phyloP scores from a whole-genome alignment of 176 grass and related monocot species.

The Secale cereale region DNA sequence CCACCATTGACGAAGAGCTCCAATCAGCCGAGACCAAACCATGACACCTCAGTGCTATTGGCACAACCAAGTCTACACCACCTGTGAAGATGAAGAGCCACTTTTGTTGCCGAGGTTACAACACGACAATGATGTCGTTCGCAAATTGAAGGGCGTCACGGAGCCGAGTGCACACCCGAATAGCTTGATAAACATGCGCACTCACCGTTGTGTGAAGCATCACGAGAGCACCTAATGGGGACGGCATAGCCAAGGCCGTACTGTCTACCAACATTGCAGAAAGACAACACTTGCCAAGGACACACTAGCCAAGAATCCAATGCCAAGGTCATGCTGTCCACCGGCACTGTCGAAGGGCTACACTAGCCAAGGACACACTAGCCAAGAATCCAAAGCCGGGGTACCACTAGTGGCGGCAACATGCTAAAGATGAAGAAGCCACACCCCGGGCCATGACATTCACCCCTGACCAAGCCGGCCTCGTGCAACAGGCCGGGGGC shows the following conservation, averaged over 20 bases:
- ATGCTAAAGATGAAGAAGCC: not conserved
- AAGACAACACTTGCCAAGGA: not conserved
- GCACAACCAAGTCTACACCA: not conserved
- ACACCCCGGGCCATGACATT: not conserved
- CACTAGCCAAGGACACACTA: not conserved
- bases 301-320: not conserved
- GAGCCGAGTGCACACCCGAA: not conserved
- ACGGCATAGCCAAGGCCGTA: not conserved
- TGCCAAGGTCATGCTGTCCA: not conserved
- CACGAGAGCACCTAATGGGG: not conserved
- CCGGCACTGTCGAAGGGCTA: not conserved
- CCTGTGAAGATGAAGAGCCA: not conserved
- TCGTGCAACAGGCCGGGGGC: too few species aligned
- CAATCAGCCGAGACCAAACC: not conserved
- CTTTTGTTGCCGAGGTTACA: not conserved
- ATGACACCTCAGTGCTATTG: not conserved
- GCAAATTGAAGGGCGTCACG: not conserved
- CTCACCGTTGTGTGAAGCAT: not conserved
- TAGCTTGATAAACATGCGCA: not conserved
- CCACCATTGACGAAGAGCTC: not conserved
- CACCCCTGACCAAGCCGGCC: too few species aligned
- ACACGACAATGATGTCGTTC: not conserved
- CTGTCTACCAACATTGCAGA: not conserved
- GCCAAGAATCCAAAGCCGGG: not conserved
- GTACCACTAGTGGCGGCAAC: not conserved